A percentile compares a stretch with the other conserved stretches of the same genome.
Conservation (phyloP, 768 basidiomycete genomes). For the Podaxis rugospora region DNA sequence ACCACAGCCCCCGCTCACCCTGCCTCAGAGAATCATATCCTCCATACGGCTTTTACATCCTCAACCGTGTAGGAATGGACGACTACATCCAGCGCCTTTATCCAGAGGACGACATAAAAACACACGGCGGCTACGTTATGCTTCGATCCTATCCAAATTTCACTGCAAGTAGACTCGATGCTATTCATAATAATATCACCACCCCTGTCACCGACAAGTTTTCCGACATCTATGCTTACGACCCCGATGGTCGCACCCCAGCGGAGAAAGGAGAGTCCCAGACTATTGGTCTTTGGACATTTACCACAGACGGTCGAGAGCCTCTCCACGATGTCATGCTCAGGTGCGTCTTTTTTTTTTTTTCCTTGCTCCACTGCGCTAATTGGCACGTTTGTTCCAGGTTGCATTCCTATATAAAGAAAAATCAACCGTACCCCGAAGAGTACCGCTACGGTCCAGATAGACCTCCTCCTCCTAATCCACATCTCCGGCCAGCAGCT, state of each 20-base stretch:
- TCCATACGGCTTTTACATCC: constrained; percentile 79
- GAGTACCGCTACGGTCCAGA: constrained; percentile 67
- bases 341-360: constrained; percentile 38
- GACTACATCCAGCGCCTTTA: constrained; percentile 73
- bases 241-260: constrained; percentile 41
- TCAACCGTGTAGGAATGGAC: constrained; percentile 77
- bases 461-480: constrained; percentile 54
- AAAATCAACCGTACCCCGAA: constrained; percentile 66
- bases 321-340: constrained; percentile 68
- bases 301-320: constrained; percentile 63
- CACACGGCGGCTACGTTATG: constrained; percentile 64
- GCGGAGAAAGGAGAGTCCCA: constrained; percentile 48
- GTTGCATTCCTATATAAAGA: constrained; percentile 62
- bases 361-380: not conserved
- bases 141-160: constrained; percentile 71
- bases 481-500: constrained; percentile 20
- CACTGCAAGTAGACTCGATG: constrained; percentile 43
- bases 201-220: constrained; percentile 36
- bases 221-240: constrained; percentile 38
- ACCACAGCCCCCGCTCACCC: constrained; percentile 6
- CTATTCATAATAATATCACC: constrained; percentile 20
- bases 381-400: constrained; percentile 25
- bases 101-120: constrained; percentile 72
- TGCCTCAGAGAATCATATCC: constrained; percentile 66
- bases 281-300: constrained; percentile 75